Percentiles rank a stretch among this genome's conserved stretches.
phyloP scores from a whole-genome alignment of 805 yeast species.

The Metschnikowia rubicola region DNA sequence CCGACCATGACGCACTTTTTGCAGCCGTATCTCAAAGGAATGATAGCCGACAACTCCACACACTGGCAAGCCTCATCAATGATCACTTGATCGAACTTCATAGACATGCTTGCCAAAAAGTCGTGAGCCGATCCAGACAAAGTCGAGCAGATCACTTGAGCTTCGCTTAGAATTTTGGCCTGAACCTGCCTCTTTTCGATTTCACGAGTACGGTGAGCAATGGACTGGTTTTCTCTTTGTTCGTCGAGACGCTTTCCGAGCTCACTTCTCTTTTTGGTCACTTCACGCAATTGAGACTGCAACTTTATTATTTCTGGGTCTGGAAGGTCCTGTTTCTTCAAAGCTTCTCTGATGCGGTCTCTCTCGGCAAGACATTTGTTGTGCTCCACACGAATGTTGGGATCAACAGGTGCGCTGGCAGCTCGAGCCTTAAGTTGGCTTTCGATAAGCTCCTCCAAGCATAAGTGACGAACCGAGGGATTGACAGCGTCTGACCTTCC shows the following conservation, averaged over 20 bases:
- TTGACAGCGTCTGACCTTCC: slow-evolving; percentile 90
- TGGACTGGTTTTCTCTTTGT: slow-evolving; percentile 68
- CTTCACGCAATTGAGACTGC: slow-evolving; percentile 49
- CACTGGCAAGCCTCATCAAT: slow-evolving; percentile 98
- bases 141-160: slow-evolving; percentile 88
- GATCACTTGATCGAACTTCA: slow-evolving; percentile 83
- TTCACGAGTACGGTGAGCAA: slow-evolving; percentile 71
- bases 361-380: slow-evolving; percentile 55
- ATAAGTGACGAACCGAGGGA: slow-evolving; percentile 72
- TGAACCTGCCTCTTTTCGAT: slow-evolving; percentile 74
- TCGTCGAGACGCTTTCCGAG: slow-evolving; percentile 73
- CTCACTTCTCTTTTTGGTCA: slow-evolving; percentile 61
- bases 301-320: slow-evolving; percentile 46
- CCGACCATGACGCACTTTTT: slow-evolving; percentile 94
- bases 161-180: slow-evolving; percentile 62
- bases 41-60: slow-evolving; percentile 86
- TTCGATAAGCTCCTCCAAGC: slow-evolving; percentile 84
- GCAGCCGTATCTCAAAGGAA: slow-evolving; percentile 90
- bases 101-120: slow-evolving; percentile 66
- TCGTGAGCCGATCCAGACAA: slow-evolving; percentile 94
- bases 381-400: slow-evolving; percentile 48
- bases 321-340: slow-evolving; percentile 24
- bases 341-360: slow-evolving; percentile 46
- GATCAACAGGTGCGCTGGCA: slow-evolving; percentile 41
- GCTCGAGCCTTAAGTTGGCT: slow-evolving; percentile 44